phyloP scores from a whole-genome alignment of 345 rosid genomes.

The Linum lewisii region DNA sequence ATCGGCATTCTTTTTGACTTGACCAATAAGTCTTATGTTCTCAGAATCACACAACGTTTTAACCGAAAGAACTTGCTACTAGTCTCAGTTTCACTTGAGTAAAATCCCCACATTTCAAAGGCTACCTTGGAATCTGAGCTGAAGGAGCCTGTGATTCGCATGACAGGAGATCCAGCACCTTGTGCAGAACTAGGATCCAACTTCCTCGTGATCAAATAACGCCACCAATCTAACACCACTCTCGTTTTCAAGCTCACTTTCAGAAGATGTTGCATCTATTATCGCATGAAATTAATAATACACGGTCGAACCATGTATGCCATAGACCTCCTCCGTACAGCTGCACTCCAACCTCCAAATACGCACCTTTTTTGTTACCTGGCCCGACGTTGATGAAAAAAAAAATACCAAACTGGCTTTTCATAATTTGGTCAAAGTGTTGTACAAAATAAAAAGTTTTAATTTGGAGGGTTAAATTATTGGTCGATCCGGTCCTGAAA shows the following conservation, averaged over 20 bases:
- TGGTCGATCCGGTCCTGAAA: no score
- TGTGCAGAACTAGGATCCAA: conserved; percentile 91
- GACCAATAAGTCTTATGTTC: no score
- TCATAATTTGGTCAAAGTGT: no score
- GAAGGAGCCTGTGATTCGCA: conserved; percentile 77
- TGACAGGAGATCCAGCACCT: conserved; percentile 96
- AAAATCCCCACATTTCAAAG: conserved; percentile 9
- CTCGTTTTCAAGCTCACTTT: conserved; percentile 60
- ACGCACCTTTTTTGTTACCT: conserved; percentile 80
- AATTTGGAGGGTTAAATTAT: no score
- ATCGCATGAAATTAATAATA: conserved; percentile 44
- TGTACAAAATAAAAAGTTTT: no score
- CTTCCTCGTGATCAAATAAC: conserved; percentile 94
- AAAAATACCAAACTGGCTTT: no score
- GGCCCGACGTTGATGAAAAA: no score
- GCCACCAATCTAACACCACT: conserved; percentile 90
- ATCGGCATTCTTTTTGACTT: no score
- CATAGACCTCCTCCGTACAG: conserved; percentile 91
- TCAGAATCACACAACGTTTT: no score
- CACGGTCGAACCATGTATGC: conserved; percentile 98
- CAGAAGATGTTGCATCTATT: conserved; percentile 69
- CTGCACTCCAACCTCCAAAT: conserved; percentile 86
- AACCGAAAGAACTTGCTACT: no score
- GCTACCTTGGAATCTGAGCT: conserved; percentile 59
- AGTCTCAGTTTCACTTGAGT: not conserved